Evolutionary conservation across 2,329 filamentous ascomycete species (phyloP).

Genomic region (Colletotrichum costaricense): DNA sequence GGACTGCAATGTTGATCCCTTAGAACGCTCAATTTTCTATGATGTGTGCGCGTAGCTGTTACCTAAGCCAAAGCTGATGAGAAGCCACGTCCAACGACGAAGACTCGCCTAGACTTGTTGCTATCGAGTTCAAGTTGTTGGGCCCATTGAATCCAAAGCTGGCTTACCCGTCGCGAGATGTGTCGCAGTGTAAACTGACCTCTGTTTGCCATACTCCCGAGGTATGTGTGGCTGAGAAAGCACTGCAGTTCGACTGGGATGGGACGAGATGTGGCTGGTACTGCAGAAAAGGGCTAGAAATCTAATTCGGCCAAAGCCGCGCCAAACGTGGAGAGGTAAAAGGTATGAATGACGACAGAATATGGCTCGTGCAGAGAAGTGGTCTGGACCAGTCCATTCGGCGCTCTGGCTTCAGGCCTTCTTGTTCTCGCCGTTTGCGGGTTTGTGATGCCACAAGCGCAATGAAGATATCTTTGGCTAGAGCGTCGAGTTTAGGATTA

Average conservation of each 20-base stretch:
- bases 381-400: constrained; percentile 20
- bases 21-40: neutral
- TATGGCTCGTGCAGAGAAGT: constrained; percentile 5
- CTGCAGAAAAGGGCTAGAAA: constrained; percentile 20
- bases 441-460: neutral
- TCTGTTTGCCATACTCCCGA: too few species aligned
- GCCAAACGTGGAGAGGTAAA: neutral
- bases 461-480: neutral
- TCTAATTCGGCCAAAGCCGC: neutral
- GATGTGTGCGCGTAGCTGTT: too few species aligned
- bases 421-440: constrained; percentile 1
- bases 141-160: too few species aligned
- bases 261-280: constrained; percentile 12
- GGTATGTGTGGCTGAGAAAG: too few species aligned
- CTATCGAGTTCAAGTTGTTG: too few species aligned
- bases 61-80: too few species aligned
- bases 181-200: neutral
- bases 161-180: too few species aligned
- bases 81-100: too few species aligned
- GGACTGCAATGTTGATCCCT: neutral
- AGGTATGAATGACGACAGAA: constrained; percentile 13
- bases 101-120: too few species aligned
- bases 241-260: too few species aligned
- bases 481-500: neutral
- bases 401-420: neutral